Evolutionary conservation across 23 red algal species (phyloP).

Genomic region (Chondrus crispus): DNA sequence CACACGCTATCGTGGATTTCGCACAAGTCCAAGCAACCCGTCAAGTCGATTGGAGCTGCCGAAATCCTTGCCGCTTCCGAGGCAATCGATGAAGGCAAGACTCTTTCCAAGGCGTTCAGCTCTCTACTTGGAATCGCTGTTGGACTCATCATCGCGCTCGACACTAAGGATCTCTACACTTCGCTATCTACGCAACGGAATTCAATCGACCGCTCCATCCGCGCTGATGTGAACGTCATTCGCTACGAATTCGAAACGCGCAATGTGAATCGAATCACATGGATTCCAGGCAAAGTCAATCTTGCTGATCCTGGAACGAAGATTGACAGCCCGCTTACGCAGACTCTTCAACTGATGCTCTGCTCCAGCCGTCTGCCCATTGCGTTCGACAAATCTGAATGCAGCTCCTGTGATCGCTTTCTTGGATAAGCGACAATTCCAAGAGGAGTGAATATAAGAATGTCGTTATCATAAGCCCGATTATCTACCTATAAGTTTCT

Average conservation of each 20-base stretch:
- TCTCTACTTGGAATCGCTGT: not conserved
- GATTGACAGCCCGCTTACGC: not conserved
- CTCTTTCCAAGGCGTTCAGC: not conserved
- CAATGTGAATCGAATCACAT: not conserved
- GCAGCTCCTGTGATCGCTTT: no score
- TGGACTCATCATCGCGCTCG: not conserved
- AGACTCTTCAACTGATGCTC: not conserved
- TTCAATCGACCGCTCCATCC: conserved; percentile 6
- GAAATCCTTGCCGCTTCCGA: conserved; percentile 9
- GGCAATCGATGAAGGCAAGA: conserved; percentile 20
- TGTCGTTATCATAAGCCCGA: no score
- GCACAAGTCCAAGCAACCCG: not conserved
- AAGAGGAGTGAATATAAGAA: no score
- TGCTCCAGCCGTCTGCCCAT: not conserved
- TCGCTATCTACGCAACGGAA: conserved; percentile 3
- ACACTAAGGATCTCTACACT: conserved; percentile 18
- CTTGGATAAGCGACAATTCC: no score
- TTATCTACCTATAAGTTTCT: no score
- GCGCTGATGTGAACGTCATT: not conserved
- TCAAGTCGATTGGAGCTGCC: not conserved
- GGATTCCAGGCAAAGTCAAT: conserved; percentile 30
- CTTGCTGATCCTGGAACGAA: conserved; percentile 10
- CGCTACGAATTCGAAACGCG: not conserved
- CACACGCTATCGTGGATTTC: conserved; percentile 1
- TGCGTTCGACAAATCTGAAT: no score